Conservation (phyloP, 1,284 basidiomycete genomes). For the Papiliotrema nemorosa region DNA sequence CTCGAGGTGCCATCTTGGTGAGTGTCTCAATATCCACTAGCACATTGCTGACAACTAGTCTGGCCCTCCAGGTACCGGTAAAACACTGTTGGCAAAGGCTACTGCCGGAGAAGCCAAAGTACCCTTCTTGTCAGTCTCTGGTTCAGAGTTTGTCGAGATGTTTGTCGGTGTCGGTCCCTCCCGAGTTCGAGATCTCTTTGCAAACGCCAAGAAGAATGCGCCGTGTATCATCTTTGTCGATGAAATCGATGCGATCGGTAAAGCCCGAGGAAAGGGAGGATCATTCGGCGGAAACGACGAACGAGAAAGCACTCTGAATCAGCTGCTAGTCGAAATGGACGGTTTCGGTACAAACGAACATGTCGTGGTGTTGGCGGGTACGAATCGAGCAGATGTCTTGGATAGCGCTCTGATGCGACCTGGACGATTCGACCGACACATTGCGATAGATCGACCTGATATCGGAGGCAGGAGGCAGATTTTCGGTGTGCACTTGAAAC, state of each 20-base stretch:
- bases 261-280: conserved; percentile 84
- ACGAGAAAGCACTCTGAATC: conserved; percentile 95
- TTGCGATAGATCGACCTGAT: conserved; percentile 92
- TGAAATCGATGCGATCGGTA: conserved; percentile 98
- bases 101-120: conserved; percentile 97
- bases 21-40: not conserved
- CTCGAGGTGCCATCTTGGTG: conserved; percentile 86
- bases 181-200: conserved; percentile 94
- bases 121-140: conserved; percentile 96
- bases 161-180: conserved; percentile 99
- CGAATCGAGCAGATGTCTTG: conserved; percentile 93
- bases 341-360: conserved; percentile 95
- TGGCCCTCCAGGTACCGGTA: conserved; percentile 97
- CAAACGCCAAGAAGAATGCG: conserved; percentile 94
- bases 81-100: conserved; percentile 96
- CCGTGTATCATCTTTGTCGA: conserved; percentile 98
- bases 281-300: conserved; percentile 95
- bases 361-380: conserved; percentile 93
- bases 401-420: conserved; percentile 94
- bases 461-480: conserved; percentile 91
- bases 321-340: conserved; percentile 98
- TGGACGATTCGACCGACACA: conserved; percentile 96
- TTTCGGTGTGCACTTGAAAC: conserved; percentile 87
- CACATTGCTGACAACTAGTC: conserved; percentile 50
- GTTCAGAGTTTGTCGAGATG: conserved; percentile 99